Conservation (phyloP, 352 stramenopile species). For the Pythium sp. region DNA sequence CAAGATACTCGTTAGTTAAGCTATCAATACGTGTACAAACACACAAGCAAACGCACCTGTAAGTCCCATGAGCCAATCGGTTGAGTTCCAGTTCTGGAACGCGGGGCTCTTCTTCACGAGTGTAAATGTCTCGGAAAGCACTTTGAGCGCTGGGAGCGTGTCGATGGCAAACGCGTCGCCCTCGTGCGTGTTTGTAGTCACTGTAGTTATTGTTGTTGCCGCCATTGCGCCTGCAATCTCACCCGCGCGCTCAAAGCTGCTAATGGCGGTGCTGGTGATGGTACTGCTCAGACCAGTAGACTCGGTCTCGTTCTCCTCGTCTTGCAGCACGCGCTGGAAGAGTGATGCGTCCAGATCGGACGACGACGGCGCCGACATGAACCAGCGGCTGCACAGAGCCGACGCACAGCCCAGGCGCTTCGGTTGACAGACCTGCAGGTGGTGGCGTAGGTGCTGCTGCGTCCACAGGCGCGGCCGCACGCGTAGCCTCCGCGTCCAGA, state of each 20-base stretch:
- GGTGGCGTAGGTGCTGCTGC: background rate
- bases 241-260: background rate
- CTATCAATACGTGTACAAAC: background rate
- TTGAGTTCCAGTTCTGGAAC: conserved; percentile 66
- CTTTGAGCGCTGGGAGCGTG: conserved; percentile 70
- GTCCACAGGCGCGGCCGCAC: background rate
- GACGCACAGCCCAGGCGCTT: background rate
- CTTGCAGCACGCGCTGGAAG: conserved; percentile 1
- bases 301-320: background rate
- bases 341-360: conserved; percentile 6
- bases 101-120: conserved; percentile 55
- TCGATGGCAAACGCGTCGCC: conserved; percentile 48
- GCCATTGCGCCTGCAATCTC: background rate
- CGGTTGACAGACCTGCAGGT: background rate
- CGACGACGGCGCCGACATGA: conserved; percentile 10
- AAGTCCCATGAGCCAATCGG: conserved; percentile 80
- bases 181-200: background rate
- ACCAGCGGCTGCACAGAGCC: conserved; percentile 5
- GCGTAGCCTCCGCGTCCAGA: conserved; percentile 5
- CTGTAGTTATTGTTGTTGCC: background rate
- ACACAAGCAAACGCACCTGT: conserved; percentile 26
- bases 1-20: background rate
- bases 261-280: background rate
- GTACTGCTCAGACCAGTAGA: background rate
- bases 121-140: conserved; percentile 68